Conservation (phyloP, 257 asterid genomes). For the Primulina tabacum region DNA sequence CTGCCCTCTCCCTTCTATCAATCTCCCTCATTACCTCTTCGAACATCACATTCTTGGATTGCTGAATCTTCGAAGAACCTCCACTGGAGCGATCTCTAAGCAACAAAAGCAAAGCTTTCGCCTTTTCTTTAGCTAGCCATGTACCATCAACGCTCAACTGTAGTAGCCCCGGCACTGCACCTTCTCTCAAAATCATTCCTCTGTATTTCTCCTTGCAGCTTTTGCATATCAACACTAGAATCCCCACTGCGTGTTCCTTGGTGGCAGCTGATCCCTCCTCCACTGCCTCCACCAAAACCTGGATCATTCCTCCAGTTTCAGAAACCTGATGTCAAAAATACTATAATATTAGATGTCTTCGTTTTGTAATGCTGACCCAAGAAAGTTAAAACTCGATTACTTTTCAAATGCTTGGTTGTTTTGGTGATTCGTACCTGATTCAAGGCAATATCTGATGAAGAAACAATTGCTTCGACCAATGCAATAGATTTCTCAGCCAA, state of each 20-base stretch:
- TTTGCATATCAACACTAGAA: slow-evolving; percentile 46
- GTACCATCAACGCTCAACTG: slow-evolving; percentile 80
- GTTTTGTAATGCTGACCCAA: too few relatives aligned
- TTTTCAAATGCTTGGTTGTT: neutral
- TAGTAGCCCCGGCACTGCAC: slow-evolving; percentile 71
- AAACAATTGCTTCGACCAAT: slow-evolving; percentile 52
- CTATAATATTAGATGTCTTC: neutral
- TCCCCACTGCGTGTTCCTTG: slow-evolving; percentile 65
- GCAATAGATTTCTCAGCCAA: slow-evolving; percentile 58
- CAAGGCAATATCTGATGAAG: slow-evolving; percentile 50
- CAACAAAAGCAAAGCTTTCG: slow-evolving; percentile 59
- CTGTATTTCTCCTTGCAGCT: slow-evolving; percentile 62
- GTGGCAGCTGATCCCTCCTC: slow-evolving; percentile 67
- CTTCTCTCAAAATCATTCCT: slow-evolving; percentile 69
- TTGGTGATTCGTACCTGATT: slow-evolving; percentile 34
- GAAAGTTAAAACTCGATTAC: neutral
- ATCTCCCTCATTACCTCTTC: slow-evolving; percentile 73
- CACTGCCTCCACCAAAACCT: slow-evolving; percentile 62
- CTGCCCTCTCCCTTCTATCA: slow-evolving; percentile 59
- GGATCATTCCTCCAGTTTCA: slow-evolving; percentile 42
- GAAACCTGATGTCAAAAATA: slow-evolving; percentile 33
- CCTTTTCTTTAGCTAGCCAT: slow-evolving; percentile 53
- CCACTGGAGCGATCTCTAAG: slow-evolving; percentile 59
- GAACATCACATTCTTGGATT: slow-evolving; percentile 41
- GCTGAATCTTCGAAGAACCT: slow-evolving; percentile 28